Evolutionary conservation across 257 asterid species (phyloP), one percentile per base, ranked within the genome.

Genomic region (Petunia secreta): DNA sequence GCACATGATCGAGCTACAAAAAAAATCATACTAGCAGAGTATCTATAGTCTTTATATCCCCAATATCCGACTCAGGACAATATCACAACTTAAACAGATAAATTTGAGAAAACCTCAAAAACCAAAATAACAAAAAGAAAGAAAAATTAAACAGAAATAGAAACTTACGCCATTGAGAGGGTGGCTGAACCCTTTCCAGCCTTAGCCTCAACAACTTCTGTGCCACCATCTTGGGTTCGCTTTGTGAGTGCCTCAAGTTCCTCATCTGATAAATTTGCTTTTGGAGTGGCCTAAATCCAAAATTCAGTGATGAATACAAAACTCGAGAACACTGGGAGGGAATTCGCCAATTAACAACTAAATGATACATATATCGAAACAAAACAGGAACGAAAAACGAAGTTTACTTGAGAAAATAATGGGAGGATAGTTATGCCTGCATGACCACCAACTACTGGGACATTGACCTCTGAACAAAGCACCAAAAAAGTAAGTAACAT

Each of bases 151-250:
- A 25, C 25, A 25, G 40, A 81, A 41, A 9, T 2, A 6, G 48
- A 53, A 38, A 89, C 97, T 84, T 88, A 94, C 98, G 97, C 99
- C 99, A 96, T 94, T 38, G 99, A 96, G 68, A 96, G 97, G 59
- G 99, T 96, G 68, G 99, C 98, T 44, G 99, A 94, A 78, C 98
- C 98, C 87, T 94, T 94, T 83, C 98, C 98, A 83, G 98, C 99
- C 90, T 96, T 96, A 10, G 99, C 99, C 86, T 89, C 95, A 52
- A 96, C 99, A 58, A 96, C 99, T 85, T 96, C 99, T 0, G 98
- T 96, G 69, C 98, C 98, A 84, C 98, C 99, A 83, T 96, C 95
- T 89, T 96, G 99, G 41, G 97, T 96, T 86, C 99, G 86, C 77
- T 91, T 89, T 25, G 99, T 91, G 73, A 94, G 94, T 75, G 98